phyloP scores from a whole-genome alignment of 305 asterid genomes.

The Rubia peregrina region DNA sequence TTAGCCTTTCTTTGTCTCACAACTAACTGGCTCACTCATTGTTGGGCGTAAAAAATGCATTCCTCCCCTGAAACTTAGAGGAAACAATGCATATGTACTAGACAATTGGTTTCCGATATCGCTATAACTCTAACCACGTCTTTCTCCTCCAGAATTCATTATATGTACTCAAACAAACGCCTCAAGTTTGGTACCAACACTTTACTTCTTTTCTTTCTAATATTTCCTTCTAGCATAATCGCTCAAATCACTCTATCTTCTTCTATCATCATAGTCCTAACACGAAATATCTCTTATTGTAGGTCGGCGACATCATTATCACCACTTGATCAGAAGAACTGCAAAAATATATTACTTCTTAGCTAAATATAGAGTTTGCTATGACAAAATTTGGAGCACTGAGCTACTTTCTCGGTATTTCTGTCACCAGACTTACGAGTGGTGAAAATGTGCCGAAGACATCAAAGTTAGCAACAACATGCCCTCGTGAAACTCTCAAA shows the following conservation, averaged over 20 bases:
- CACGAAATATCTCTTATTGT: background rate
- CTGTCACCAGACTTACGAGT: background rate
- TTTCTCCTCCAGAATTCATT: too few species aligned
- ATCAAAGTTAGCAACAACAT: background rate
- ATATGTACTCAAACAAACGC: too few species aligned
- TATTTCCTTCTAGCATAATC: too few species aligned
- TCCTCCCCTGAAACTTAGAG: too few species aligned
- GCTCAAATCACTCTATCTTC: background rate
- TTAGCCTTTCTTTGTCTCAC: too few species aligned
- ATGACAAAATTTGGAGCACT: slow-evolving; percentile 6
- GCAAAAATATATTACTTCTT: background rate
- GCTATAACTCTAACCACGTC: too few species aligned
- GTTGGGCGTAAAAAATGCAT: too few species aligned
- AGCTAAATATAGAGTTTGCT: background rate
- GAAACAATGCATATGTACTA: too few species aligned
- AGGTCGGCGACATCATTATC: background rate
- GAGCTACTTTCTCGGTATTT: background rate
- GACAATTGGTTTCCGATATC: too few species aligned
- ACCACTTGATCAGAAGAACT: background rate
- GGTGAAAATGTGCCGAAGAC: background rate
- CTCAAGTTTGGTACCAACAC: too few species aligned
- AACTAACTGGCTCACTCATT: too few species aligned
- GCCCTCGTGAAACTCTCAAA: background rate
- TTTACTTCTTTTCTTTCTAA: too few species aligned
- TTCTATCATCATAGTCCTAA: background rate